phyloP scores from a whole-genome alignment of 2,329 filamentous ascomycete genomes.

The Fonsecaea monophora region DNA sequence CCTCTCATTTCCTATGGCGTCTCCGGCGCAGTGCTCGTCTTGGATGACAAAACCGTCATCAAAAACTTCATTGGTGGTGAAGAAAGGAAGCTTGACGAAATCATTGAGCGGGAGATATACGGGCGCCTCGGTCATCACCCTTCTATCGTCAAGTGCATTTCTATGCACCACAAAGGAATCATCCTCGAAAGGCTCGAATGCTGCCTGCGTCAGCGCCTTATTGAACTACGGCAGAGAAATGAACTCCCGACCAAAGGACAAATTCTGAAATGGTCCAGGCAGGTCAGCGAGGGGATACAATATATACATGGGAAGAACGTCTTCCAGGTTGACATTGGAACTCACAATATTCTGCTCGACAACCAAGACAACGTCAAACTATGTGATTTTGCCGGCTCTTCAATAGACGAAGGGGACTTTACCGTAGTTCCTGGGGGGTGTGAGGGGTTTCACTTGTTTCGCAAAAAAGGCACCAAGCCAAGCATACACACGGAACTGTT shows the following conservation, averaged over 20 bases:
- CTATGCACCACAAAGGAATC: neutral
- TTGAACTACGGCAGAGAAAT: neutral
- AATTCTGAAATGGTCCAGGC: conserved; percentile 32
- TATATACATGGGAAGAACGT: conserved; percentile 32
- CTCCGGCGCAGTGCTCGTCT: neutral
- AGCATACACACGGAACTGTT: conserved; percentile 35
- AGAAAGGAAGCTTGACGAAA: neutral
- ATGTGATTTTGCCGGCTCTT: conserved; percentile 37
- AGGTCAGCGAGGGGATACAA: conserved; percentile 31
- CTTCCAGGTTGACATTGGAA: conserved; percentile 36
- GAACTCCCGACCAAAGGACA: neutral
- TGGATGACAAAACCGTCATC: neutral
- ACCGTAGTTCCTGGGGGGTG: conserved; percentile 4
- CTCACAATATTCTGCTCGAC: conserved; percentile 38
- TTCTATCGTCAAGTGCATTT: conserved; percentile 1
- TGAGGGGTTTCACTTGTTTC: neutral
- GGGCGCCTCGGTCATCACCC: conserved; percentile 6
- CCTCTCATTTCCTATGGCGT: neutral
- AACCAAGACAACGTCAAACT: conserved; percentile 32
- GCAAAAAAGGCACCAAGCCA: neutral
- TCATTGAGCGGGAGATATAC: neutral
- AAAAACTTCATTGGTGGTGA: neutral
- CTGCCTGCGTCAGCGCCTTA: neutral
- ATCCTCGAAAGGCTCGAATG: conserved; percentile 1
- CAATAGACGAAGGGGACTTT: conserved; percentile 32